phyloP scores from a whole-genome alignment of 1,139 yeast genomes.

The Candida labiduridarum region DNA sequence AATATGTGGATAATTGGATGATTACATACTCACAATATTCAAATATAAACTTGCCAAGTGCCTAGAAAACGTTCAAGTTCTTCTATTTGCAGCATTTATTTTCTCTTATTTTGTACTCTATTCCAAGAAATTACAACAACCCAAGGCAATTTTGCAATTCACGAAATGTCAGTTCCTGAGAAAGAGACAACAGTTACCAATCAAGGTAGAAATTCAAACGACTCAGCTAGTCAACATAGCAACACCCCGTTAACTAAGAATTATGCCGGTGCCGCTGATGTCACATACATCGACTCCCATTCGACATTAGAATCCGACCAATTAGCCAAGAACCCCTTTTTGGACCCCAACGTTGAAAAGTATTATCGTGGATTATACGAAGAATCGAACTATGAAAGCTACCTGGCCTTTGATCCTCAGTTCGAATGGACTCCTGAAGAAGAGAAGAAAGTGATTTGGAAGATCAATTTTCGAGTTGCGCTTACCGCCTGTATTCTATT shows the following conservation, averaged over 20 bases:
- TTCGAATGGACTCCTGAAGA: slow-evolving; percentile 38
- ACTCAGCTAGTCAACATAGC: neutral
- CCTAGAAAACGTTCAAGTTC: neutral
- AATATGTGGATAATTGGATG: neutral
- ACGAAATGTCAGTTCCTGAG: neutral
- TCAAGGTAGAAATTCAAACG: neutral
- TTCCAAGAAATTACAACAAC: neutral
- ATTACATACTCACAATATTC: neutral
- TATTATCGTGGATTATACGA: slow-evolving; percentile 15
- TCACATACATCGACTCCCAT: slow-evolving; percentile 8
- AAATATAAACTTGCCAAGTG: neutral
- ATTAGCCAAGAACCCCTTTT: slow-evolving; percentile 12
- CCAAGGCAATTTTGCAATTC: neutral
- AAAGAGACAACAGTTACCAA: neutral
- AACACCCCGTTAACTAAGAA: slow-evolving; percentile 2
- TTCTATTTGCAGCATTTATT: neutral
- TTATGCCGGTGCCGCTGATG: neutral
- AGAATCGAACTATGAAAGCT: slow-evolving; percentile 31
- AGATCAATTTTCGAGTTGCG: slow-evolving; percentile 29
- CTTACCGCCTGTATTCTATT: slow-evolving; percentile 34
- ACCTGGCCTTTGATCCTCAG: slow-evolving; percentile 34
- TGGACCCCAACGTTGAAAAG: slow-evolving; percentile 15
- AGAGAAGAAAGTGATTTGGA: slow-evolving; percentile 28
- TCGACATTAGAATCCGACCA: slow-evolving; percentile 11
- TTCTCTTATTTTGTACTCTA: neutral